These are phyloP conservation scores for Agapanthus africanus DNA, from an alignment of 106 monocot species.

Conservation along the genomic window DNA sequence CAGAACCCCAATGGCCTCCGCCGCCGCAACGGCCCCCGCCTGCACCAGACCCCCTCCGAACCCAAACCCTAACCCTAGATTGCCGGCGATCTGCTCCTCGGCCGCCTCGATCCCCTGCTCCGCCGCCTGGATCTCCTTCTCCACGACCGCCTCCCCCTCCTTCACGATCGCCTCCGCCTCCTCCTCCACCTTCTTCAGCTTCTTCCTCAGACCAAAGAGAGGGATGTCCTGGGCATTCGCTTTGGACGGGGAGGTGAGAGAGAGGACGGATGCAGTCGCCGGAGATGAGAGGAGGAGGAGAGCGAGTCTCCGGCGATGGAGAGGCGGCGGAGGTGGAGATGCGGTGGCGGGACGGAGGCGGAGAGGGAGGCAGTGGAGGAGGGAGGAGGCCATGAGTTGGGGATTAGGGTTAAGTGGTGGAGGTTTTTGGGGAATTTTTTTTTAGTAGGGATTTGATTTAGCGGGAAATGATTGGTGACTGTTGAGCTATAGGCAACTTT, in stretches of 20 bases:
- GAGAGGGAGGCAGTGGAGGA: conserved; percentile 16
- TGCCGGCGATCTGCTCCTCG: conserved; percentile 22
- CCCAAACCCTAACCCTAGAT: conserved; percentile 5
- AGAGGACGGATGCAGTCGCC: conserved; percentile 3
- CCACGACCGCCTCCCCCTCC: conserved; percentile 25
- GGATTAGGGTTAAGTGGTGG: neutral
- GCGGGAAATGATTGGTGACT: neutral
- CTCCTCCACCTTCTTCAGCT: conserved; percentile 60
- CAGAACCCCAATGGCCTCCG: conserved; percentile 70
- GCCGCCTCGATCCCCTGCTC: conserved; percentile 28
- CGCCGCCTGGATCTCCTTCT: conserved; percentile 34
- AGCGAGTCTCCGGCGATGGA: conserved; percentile 17
- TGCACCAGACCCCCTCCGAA: conserved; percentile 49
- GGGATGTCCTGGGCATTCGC: conserved; percentile 61
- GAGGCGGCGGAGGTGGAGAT: conserved; percentile 1
- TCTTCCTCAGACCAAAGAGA: conserved; percentile 70
- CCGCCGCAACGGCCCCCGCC: conserved; percentile 63
- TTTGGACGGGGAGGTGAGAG: conserved; percentile 12
- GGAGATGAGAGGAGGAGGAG: conserved; percentile 30
- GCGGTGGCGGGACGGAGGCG: neutral
- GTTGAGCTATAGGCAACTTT: neutral
- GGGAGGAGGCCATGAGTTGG: conserved; percentile 17
- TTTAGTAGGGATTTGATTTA: neutral
- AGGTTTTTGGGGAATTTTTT: neutral
- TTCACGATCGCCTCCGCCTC: conserved; percentile 56